These are phyloP conservation scores for Coemansia sp. DNA, from an alignment of 192 early-diverging fungal genomes.

Conservation along the genomic window DNA sequence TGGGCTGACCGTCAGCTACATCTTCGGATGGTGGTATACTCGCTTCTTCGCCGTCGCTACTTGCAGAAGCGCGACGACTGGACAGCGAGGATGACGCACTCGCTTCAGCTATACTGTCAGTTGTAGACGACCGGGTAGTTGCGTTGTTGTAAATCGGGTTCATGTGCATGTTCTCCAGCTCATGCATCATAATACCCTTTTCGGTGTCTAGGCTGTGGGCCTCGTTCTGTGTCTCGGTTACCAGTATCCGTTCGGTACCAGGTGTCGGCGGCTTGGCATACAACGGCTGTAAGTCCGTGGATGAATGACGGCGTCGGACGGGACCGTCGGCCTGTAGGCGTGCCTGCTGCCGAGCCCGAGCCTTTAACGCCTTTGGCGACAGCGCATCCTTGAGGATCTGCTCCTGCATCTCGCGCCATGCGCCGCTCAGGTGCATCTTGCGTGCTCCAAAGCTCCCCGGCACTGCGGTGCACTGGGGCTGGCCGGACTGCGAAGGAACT, in stretches of 20 bases:
- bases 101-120: slow-evolving; percentile 9
- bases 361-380: slow-evolving; percentile 78
- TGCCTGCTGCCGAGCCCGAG: slow-evolving; percentile 67
- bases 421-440: slow-evolving; percentile 53
- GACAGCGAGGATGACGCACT: slow-evolving; percentile 12
- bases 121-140: slow-evolving; percentile 27
- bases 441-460: slow-evolving; percentile 53
- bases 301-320: slow-evolving; percentile 57
- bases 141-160: slow-evolving; percentile 37
- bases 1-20: not conserved
- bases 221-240: slow-evolving; percentile 28
- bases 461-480: slow-evolving; percentile 42
- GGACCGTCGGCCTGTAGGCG: slow-evolving; percentile 37
- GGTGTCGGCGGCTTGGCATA: slow-evolving; percentile 16
- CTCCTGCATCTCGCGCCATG: slow-evolving; percentile 78
- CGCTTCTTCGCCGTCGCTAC: slow-evolving; percentile 8
- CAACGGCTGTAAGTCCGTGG: slow-evolving; percentile 54
- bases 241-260: slow-evolving; percentile 10
- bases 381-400: slow-evolving; percentile 89
- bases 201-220: slow-evolving; percentile 43
- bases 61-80: slow-evolving; percentile 11
- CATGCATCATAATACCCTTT: slow-evolving; percentile 29
- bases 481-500: slow-evolving; percentile 20
- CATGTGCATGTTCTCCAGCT: slow-evolving; percentile 40
- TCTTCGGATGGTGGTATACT: not conserved